Base-by-base conservation (phyloP, 805 yeast genomes). In the Candida sithepensis region DNA sequence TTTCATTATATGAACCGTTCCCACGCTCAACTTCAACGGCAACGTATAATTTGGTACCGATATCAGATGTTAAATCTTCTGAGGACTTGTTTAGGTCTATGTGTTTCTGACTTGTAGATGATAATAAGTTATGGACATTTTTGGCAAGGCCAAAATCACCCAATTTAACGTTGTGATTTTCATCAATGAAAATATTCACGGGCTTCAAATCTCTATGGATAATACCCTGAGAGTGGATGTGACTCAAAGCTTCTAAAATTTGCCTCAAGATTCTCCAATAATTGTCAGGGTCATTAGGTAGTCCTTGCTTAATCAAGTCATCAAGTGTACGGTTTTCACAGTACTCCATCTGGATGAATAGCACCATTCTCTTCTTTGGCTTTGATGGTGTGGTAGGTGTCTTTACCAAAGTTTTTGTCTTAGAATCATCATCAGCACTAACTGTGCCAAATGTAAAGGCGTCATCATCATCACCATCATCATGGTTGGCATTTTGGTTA, bases 81-180 rank as follows among this genome's bases (percentile, higher is more conserved):
- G 73, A 57, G 14, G 70, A 52, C 57, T 69, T 54, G 30, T 52
- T 53, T 34, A 54, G 13, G 30, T 60, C 62, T 34, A 49, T 42
- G 16, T 38, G 47, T 42, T 42, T 51, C 28, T 26, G 54, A 34
- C 16, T 47, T 38, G 26, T 24, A 20, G 53, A 48, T 28, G 62
- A 57, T 2, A 34, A 34, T 12, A 78, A 58, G 47, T 69, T 73
- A 60, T 87, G 94, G 1, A 88, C 90, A 60, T 84, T 91, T 55
- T 91, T 90, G 0, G 99, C 99, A 48, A 94, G 75, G 0, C 99
- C 99, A 67, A 94, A 94, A 63, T 94, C 99, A 59, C 99, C 99
- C 38, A 94, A 85, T 63, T 94, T 94, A 49, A 94, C 83, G 60
- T 92, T 90, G 55, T 86, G 83, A 1, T 87, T 79, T 54, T 85